phyloP scores from a whole-genome alignment of 176 grass and related monocot species.

The Alloteropsis semialata region DNA sequence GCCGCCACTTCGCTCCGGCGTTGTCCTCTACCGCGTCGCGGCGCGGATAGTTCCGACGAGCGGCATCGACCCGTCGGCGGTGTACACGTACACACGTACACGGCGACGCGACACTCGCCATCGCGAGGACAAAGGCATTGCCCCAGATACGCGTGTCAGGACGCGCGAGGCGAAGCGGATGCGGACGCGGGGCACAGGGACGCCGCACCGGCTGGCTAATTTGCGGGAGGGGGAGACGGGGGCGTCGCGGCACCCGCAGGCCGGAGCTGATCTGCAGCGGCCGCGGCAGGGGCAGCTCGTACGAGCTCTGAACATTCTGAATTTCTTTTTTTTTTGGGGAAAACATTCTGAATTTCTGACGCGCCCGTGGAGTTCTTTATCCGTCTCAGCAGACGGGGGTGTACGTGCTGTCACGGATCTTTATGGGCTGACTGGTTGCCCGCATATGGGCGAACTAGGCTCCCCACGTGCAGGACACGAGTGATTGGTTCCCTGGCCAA shows the following conservation, averaged over 20 bases:
- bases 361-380: not conserved
- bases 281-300: not conserved
- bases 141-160: not conserved
- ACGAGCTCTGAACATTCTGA: not conserved
- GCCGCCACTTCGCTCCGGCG: not conserved
- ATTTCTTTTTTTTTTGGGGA: too few species aligned
- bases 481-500: too few species aligned
- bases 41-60: not conserved
- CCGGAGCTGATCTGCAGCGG: not conserved
- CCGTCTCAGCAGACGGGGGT: not conserved
- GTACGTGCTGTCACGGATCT: not conserved
- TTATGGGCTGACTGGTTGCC: too few species aligned
- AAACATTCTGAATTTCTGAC: too few species aligned
- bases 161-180: not conserved
- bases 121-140: not conserved
- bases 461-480: too few species aligned
- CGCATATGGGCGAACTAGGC: too few species aligned
- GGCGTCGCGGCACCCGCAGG: constrained; percentile 37
- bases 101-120: not conserved
- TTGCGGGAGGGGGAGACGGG: not conserved
- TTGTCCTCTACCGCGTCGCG: not conserved
- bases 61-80: not conserved
- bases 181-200: constrained; percentile 14
- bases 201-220: constrained; percentile 4
- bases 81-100: too few species aligned